Evolutionary conservation across 805 yeast species (phyloP), one percentile per base, ranked within the genome.

Genomic region (Yamadazyma nakazawae): DNA sequence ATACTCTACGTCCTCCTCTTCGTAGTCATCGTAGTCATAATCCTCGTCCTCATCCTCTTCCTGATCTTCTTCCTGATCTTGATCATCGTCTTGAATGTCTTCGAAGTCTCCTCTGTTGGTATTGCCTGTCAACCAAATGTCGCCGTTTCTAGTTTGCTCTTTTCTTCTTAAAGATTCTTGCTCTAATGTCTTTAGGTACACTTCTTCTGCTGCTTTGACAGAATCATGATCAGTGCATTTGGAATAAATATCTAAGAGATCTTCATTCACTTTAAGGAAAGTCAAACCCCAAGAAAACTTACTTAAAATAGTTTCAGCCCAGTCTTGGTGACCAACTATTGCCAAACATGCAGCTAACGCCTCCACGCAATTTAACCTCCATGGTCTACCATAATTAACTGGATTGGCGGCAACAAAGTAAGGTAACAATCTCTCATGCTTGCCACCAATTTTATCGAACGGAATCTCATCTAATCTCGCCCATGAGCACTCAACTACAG

Each of bases 401-500:
- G 96, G 96, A 62, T 94, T 94, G 0, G 98, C 96, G 5, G 98
- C 98, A 9, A 94, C 90, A 40, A 94, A 70, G 57, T 92, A 94
- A 0, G 99, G 99, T 47, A 94, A 63, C 26, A 94, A 70, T 40
- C 99, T 73, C 60, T 92, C 96, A 57, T 88, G 76, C 50, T 80
- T 81, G 4, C 98, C 98, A 3, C 98, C 98, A 48, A 94, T 90
- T 59, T 87, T 88, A 50, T 76, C 71, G 66, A 94, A 94, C 4
- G 99, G 99, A n/a, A 94, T 82, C 63, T 94, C 99, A 46, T 90
- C 96, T n/a, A 94, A 64, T 46, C 98, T 73, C 0, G 99, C 99
- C 99, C 99, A 94, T 1, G 97, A 89, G 66, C 98, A 92, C 63
- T 94, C 99, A 2, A 94, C 98, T 8, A 94, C 99, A 0, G 99